Base-by-base conservation (phyloP, 805 yeast species). In the Hanseniaspora thailandica region DNA sequence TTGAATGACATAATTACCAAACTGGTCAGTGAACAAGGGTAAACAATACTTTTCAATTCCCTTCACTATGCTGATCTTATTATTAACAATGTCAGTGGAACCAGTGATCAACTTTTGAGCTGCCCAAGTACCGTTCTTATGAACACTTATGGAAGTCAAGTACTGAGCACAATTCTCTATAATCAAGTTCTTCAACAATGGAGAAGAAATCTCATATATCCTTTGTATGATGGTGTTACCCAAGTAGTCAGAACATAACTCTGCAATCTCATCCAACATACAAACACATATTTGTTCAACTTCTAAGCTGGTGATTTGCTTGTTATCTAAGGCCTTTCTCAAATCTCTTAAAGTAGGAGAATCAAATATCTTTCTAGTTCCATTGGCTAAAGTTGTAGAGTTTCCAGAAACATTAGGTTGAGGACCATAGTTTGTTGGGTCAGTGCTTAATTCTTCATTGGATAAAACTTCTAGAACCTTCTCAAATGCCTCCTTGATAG, bases 41-140 rank as follows among this genome's bases (percentile, higher is more conserved):
- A 84, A 86, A 45, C 93, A 78, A 62, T 84, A 88, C 1, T 95
- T 93, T 56, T 78, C 77, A 57, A 93, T 74, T 39, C 87, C 77
- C 25, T 76, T 71, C 8, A 82, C 80, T 43, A 93, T 84, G 47
- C 84, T 64, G 60, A 73, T 69, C 65, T 78, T 82, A 61, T 81
- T 86, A 47, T 77, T 74, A 3, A 44, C 25, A 43, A 74, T 80
- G 47, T 79, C 80, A 57, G 74, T 68, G 4, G 87, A 83, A 44
- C 81, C 81, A 58, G 81, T 84, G 60, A 93, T 88, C 67, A 93
- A 82, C 67, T 90, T 93, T 67, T 93, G 98, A 23, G 96, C 95
- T 1, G 97, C 97, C 98, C 98, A 93, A 5, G 98, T 93, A 57
- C 98, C 98, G 66, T 93, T 93, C 63, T 93, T 93, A 70, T 93